These are phyloP conservation scores for Colletotrichum acutatum DNA, from an alignment of 2,329 filamentous ascomycete genomes.

Conservation along the genomic window DNA sequence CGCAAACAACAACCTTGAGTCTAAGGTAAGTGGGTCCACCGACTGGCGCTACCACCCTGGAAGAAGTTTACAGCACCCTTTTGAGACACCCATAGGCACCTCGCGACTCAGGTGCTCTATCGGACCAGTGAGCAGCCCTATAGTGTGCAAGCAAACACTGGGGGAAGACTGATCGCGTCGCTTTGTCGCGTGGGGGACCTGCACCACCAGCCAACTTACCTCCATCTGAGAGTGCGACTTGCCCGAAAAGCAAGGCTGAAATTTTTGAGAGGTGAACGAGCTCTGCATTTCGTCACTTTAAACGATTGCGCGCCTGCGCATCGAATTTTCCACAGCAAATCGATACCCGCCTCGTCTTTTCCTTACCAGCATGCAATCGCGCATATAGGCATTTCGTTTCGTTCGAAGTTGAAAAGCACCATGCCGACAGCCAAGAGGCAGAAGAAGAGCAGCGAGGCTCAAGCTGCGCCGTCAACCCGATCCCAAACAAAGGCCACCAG, in stretches of 20 bases:
- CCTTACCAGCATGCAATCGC: slow-evolving; percentile 18
- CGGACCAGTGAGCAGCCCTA: neutral
- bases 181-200: slow-evolving; percentile 11
- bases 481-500: slow-evolving; percentile 52
- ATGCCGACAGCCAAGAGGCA: slow-evolving; percentile 72
- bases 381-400: neutral
- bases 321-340: slow-evolving; percentile 42
- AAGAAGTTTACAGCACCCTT: neutral
- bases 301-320: slow-evolving; percentile 32
- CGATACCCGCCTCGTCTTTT: neutral
- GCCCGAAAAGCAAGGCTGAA: slow-evolving; percentile 47
- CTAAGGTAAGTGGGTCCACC: neutral
- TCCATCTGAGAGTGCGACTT: neutral
- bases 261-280: slow-evolving; percentile 39
- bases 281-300: slow-evolving; percentile 18
- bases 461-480: slow-evolving; percentile 42
- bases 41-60: neutral
- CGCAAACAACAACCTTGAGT: neutral
- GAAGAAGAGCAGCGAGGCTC: slow-evolving; percentile 61
- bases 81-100: neutral
- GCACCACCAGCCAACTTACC: neutral
- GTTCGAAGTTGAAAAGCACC: slow-evolving; percentile 30
- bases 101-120: neutral
- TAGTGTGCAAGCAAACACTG: neutral
- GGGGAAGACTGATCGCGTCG: slow-evolving; percentile 11